Percentiles rank a stretch among this genome's conserved stretches.
These are phyloP conservation scores for Magnaporthiopsis rhizophila DNA, from an alignment of 2,329 filamentous ascomycete genomes.

Conservation along the genomic window DNA sequence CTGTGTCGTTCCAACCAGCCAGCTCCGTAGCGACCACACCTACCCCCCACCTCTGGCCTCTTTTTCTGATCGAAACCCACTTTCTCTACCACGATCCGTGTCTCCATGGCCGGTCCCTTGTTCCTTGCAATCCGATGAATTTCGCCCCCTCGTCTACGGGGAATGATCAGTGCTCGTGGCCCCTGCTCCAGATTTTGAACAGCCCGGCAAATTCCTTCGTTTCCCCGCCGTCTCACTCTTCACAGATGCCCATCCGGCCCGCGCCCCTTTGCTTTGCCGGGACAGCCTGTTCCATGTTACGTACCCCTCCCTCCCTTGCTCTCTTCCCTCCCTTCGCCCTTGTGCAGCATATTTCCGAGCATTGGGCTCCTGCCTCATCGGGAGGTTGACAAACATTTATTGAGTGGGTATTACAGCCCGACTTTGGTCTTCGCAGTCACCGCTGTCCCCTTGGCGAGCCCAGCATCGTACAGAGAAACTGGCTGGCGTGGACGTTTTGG, in stretches of 20 bases:
- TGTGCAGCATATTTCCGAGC: background rate
- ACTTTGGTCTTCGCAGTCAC: background rate
- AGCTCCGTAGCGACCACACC: background rate
- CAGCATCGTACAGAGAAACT: background rate
- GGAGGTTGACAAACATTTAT: background rate
- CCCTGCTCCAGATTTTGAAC: background rate
- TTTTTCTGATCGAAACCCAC: background rate
- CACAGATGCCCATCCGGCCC: background rate
- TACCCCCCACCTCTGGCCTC: background rate
- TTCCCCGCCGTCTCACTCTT: background rate
- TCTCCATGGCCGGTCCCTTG: background rate
- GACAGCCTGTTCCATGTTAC: background rate
- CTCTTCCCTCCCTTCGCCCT: background rate
- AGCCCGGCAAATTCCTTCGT: background rate
- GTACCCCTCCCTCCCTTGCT: background rate
- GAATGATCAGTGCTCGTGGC: background rate
- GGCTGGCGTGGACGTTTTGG: background rate
- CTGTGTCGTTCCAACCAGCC: too few relatives aligned
- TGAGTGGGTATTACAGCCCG: background rate
- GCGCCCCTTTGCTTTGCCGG: background rate
- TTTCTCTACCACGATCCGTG: background rate
- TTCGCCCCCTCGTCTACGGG: background rate
- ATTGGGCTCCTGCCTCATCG: background rate
- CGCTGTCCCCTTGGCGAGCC: background rate
- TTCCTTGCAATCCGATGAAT: background rate